phyloP scores from a whole-genome alignment of 2,329 filamentous ascomycete genomes.

The Cladosporium colombiae region DNA sequence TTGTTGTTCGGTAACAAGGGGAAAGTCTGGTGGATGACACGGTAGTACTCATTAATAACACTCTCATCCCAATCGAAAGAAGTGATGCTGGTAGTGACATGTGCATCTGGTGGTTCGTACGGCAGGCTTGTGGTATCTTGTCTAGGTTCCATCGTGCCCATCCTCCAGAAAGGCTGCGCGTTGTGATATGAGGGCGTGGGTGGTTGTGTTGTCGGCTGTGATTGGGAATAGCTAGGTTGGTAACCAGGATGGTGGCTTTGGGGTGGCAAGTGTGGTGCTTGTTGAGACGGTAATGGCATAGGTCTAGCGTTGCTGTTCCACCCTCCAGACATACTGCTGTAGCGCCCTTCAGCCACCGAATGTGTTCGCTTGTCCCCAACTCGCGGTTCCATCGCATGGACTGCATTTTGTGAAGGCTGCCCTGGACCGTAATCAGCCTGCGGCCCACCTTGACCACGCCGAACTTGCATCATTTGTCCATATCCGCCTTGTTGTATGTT shows the following conservation, averaged over 20 bases:
- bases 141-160: conserved; percentile 30
- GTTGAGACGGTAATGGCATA: conserved; percentile 2
- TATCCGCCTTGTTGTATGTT: conserved; percentile 28
- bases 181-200: conserved; percentile 23
- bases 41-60: conserved; percentile 57
- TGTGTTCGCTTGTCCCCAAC: conserved; percentile 36
- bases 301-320: conserved; percentile 10
- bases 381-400: conserved; percentile 27
- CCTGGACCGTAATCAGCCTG: neutral
- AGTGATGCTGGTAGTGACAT: conserved; percentile 28
- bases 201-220: conserved; percentile 22
- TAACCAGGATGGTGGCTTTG: conserved; percentile 17
- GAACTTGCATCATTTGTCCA: conserved; percentile 10
- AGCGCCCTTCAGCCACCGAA: conserved; percentile 30
- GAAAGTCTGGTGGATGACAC: conserved; percentile 65
- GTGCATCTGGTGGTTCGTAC: conserved; percentile 29
- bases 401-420: neutral
- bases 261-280: conserved; percentile 18
- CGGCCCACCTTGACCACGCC: neutral
- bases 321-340: conserved; percentile 12
- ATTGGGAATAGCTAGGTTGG: conserved; percentile 20
- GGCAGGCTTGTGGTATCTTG: conserved; percentile 33
- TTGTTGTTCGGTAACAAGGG: conserved; percentile 64
- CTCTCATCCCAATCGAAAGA: conserved; percentile 50
- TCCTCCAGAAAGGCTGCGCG: conserved; percentile 36